Evolutionary conservation across 306 rosid genomes (phyloP).

Genomic region (Carpinus fangiana): DNA sequence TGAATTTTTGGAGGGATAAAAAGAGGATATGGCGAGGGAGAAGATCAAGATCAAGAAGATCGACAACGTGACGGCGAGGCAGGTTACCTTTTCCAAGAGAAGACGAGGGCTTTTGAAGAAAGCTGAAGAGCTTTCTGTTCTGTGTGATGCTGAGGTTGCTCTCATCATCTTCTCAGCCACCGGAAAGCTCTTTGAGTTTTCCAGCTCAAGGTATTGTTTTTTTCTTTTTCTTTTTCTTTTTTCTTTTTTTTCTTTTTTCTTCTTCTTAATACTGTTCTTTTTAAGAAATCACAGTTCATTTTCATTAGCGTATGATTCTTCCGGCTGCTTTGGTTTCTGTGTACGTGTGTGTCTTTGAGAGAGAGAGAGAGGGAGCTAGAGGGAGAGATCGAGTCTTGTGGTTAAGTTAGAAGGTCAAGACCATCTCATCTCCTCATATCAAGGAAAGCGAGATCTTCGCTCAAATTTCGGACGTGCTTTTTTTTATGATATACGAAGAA

Average conservation of each 20-base stretch:
- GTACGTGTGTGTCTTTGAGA: background rate
- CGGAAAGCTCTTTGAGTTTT: constrained; percentile 42
- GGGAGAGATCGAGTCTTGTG: background rate
- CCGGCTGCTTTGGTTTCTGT: background rate
- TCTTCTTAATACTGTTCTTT: background rate
- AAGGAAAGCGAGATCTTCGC: background rate
- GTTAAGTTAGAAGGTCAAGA: background rate
- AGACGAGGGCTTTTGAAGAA: constrained; percentile 46
- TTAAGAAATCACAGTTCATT: background rate
- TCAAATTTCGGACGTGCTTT: background rate
- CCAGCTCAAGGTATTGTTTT: constrained; percentile 34
- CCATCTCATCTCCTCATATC: background rate
- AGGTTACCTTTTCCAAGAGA: constrained; percentile 49
- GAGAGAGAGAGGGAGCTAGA: background rate
- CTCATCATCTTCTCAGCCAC: constrained; percentile 45
- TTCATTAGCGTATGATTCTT: background rate
- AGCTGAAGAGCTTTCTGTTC: constrained; percentile 51
- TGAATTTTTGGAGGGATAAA: background rate
- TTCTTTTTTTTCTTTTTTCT: too few relatives aligned
- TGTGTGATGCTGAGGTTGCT: constrained; percentile 47
- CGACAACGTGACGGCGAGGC: constrained; percentile 47
- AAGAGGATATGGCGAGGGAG: constrained; percentile 33
- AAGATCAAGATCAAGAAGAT: constrained; percentile 49
- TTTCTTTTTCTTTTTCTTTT: too few relatives aligned
- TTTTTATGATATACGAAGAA: background rate